Percentiles rank a stretch among this genome's conserved stretches.
Conservation (phyloP, 768 basidiomycete genomes). For the Mycena galopus region DNA sequence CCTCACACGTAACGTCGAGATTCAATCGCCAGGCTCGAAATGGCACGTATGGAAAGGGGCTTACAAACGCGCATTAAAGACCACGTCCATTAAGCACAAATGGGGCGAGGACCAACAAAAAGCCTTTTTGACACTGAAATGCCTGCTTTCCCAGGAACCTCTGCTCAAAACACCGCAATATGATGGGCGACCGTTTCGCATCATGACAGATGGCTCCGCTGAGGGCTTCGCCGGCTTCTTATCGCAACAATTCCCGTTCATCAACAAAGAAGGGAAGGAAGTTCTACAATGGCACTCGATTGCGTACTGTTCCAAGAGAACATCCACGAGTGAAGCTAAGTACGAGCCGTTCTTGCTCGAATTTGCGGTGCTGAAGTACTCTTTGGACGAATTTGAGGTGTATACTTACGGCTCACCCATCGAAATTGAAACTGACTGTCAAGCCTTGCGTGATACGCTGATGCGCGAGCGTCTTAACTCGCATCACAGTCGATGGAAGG, state of each 20-base stretch:
- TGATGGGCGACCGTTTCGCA: slow-evolving; percentile 45
- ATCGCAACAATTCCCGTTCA: slow-evolving; percentile 37
- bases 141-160: slow-evolving; percentile 40
- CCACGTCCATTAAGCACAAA: slow-evolving; percentile 30
- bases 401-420: slow-evolving; percentile 43
- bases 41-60: slow-evolving; percentile 32
- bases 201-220: slow-evolving; percentile 47
- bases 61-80: slow-evolving; percentile 45
- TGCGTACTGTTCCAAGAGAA: slow-evolving; percentile 51
- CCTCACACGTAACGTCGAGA: slow-evolving; percentile 40
- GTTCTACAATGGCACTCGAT: slow-evolving; percentile 44
- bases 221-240: slow-evolving; percentile 47
- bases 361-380: slow-evolving; percentile 41
- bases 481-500: slow-evolving; percentile 45
- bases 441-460: slow-evolving; percentile 42
- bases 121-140: slow-evolving; percentile 45
- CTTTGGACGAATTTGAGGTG: slow-evolving; percentile 37
- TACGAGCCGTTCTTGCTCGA: slow-evolving; percentile 51
- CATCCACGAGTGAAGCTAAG: slow-evolving; percentile 46
- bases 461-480: slow-evolving; percentile 35
- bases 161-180: slow-evolving; percentile 38
- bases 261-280: slow-evolving; percentile 32
- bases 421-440: slow-evolving; percentile 35
- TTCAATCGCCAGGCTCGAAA: slow-evolving; percentile 40
- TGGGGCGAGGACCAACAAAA: slow-evolving; percentile 40